These are phyloP conservation scores for Ganoderma meredithae DNA, from an alignment of 1,284 basidiomycete genomes.

Conservation along the genomic window DNA sequence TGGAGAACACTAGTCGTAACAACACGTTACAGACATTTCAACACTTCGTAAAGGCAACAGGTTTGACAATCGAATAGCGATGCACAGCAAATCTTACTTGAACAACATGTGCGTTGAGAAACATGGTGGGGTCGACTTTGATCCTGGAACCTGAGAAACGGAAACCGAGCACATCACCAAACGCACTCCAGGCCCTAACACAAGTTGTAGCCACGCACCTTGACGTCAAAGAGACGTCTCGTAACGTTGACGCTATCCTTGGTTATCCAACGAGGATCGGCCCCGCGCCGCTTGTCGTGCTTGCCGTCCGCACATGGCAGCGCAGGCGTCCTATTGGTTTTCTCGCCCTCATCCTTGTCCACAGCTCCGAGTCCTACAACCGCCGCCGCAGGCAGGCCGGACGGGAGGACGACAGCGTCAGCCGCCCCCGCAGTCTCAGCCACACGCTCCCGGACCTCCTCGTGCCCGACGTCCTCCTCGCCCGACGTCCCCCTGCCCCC, in stretches of 20 bases:
- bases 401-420: slow-evolving; percentile 11
- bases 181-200: too few relatives aligned
- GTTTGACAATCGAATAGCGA: slow-evolving; percentile 24
- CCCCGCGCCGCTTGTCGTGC: slow-evolving; percentile 7
- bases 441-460: slow-evolving; percentile 1
- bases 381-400: background rate
- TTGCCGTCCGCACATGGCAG: slow-evolving; percentile 12
- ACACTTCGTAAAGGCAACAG: slow-evolving; percentile 13
- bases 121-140: slow-evolving; percentile 23
- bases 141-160: slow-evolving; percentile 8
- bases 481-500: slow-evolving; percentile 44
- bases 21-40: slow-evolving; percentile 4
- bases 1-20: background rate
- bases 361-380: slow-evolving; percentile 9
- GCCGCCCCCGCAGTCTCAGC: slow-evolving; percentile 1
- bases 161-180: background rate
- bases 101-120: slow-evolving; percentile 22
- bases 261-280: slow-evolving; percentile 13
- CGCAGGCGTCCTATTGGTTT: slow-evolving; percentile 15
- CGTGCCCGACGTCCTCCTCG: slow-evolving; percentile 10
- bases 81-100: slow-evolving; percentile 27
- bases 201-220: slow-evolving; percentile 13
- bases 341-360: slow-evolving; percentile 10
- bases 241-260: slow-evolving; percentile 22
- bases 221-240: slow-evolving; percentile 29